Percentiles rank a stretch among this genome's conserved stretches.
phyloP scores from a whole-genome alignment of 768 basidiomycete species.

The Neoboletus subvelutipes region DNA sequence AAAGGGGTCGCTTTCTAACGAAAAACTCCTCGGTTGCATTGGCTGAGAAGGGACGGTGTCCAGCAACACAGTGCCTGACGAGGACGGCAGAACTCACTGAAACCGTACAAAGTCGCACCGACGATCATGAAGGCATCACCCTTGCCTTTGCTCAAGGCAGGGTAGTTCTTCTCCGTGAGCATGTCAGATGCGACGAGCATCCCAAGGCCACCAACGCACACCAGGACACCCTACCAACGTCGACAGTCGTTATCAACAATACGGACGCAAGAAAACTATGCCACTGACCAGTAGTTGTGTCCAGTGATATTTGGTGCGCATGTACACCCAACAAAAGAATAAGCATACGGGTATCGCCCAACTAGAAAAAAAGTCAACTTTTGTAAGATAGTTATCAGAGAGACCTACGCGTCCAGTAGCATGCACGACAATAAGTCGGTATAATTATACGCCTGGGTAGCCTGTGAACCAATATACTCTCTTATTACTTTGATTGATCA shows the following conservation, averaged over 20 bases:
- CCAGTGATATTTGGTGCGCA: conserved; percentile 79
- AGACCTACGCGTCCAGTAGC: conserved; percentile 80
- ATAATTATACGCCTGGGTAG: conserved; percentile 70
- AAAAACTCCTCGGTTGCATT: conserved; percentile 90
- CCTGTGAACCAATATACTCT: neutral
- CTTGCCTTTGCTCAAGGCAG: conserved; percentile 62
- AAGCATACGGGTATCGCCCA: conserved; percentile 91
- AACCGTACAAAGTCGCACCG: conserved; percentile 83
- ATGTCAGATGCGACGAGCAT: conserved; percentile 79
- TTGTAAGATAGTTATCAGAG: neutral
- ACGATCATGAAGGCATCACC: conserved; percentile 87
- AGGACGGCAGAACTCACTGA: conserved; percentile 53
- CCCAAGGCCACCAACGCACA: conserved; percentile 75
- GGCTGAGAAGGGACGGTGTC: conserved; percentile 41
- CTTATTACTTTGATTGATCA: neutral
- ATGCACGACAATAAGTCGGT: conserved; percentile 87
- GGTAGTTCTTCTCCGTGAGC: conserved; percentile 73
- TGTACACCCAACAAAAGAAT: conserved; percentile 80
- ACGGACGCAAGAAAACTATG: neutral
- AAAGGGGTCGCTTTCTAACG: conserved; percentile 74
- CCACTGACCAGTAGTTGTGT: conserved; percentile 69
- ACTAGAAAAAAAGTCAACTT: conserved; percentile 34
- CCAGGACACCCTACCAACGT: conserved; percentile 56
- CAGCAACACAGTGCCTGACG: neutral
- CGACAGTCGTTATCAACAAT: neutral